These are phyloP conservation scores for Epichloe amarillans DNA, from an alignment of 2,329 filamentous ascomycete genomes.

Conservation along the genomic window DNA sequence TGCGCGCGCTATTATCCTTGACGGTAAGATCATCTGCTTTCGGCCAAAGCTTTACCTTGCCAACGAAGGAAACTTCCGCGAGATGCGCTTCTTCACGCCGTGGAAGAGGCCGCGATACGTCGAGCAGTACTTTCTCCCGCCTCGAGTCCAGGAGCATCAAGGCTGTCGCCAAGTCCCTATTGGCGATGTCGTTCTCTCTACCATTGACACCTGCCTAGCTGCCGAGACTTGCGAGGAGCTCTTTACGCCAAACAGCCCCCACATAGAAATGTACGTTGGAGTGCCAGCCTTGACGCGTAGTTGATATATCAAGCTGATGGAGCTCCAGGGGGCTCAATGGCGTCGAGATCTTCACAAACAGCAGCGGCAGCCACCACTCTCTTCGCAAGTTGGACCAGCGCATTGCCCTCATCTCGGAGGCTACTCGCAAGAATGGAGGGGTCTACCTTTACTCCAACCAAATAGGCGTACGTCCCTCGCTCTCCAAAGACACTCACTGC, in stretches of 20 bases:
- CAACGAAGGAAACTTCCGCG: constrained; percentile 23
- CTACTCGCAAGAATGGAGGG: constrained; percentile 4
- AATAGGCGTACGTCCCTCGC: background rate
- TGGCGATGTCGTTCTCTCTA: constrained; percentile 24
- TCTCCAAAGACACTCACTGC: background rate
- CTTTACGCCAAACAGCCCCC: constrained; percentile 3
- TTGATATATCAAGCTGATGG: background rate
- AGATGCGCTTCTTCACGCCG: constrained; percentile 24
- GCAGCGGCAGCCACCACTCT: constrained; percentile 4
- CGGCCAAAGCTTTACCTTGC: constrained; percentile 18
- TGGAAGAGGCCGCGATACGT: constrained; percentile 20
- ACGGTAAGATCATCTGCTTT: constrained; percentile 57
- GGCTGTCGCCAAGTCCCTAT: constrained; percentile 24
- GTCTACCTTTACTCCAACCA: constrained; percentile 5
- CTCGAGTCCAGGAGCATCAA: constrained; percentile 16
- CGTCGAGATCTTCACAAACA: constrained; percentile 6
- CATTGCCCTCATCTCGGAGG: constrained; percentile 3
- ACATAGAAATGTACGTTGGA: constrained; percentile 12
- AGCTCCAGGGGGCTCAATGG: constrained; percentile 3
- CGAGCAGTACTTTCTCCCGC: constrained; percentile 22
- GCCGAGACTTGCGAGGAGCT: constrained; percentile 5
- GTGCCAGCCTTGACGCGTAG: background rate
- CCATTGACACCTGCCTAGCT: constrained; percentile 27
- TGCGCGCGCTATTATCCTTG: constrained; percentile 16
- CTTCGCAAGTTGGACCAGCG: constrained; percentile 4